Base-by-base conservation (phyloP, 495 filamentous ascomycete genomes). In the Poronia punctata region DNA sequence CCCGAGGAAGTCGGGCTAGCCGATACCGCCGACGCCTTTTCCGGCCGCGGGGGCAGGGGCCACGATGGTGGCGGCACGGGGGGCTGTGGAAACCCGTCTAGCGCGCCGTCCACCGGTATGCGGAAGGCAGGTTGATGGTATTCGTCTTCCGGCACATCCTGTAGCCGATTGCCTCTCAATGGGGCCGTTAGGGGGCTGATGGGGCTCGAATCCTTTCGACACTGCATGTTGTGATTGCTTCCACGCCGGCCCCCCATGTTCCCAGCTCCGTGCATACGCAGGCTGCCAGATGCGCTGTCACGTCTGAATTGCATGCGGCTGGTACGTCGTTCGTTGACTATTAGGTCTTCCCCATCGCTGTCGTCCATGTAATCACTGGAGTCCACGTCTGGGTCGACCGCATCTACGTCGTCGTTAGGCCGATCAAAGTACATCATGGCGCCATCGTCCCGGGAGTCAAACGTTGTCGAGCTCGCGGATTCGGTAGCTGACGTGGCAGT, bases 351-450 rank as follows among this genome's bases (percentile, higher is more conserved):
- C 9, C 42, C 40, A 7, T 55, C 54, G 16, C 52, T 52, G 17
- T 66, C 42, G 5, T 38, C 57, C 33, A 68, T 49, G 21, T 68
- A 64, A 11, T 62, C 63, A 47, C 56, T 62, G 6, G 65, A 49
- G 26, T 68, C 58, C 1, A 62, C 56, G 41, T 56, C 64, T 4
- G 61, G 60, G 34, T 64, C 63, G 22, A 52, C 48, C 31, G 49
- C 43, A 19, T 53, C 45, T n/a, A 57, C 36, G 12, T 34, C 52
- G 19, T 56, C 50, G 5, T 39, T 49, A 15, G 43, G 50, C 19
- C 46, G 53, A 29, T 62, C 59, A 8, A 60, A 38, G 40, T 57
- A 62, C 7, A 56, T 34, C 4, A 56, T 48, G 18, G 66, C 55
- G 33, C 54, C 56, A 35, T 61, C 55, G 40, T 52, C 45, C 17